Percentiles rank a stretch among this genome's conserved stretches.
Conservation (phyloP, 208 protist species). For the Wallacemonas collosoma region DNA sequence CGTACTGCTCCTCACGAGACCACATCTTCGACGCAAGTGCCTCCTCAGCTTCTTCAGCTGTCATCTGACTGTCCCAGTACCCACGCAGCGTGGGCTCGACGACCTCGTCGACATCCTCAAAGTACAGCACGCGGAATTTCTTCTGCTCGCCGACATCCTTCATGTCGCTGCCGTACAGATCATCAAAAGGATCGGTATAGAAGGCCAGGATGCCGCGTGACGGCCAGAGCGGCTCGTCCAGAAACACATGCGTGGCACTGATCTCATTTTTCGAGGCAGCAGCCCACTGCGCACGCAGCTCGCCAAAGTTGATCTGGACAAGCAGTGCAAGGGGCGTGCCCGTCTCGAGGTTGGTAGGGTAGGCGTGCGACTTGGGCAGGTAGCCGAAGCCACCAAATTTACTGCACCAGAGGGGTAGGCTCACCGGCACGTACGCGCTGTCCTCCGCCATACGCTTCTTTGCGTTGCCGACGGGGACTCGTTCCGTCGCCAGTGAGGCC, state of each 20-base stretch:
- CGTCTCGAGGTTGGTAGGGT: conserved; percentile 19
- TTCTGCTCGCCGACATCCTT: not conserved
- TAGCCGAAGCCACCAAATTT: conserved; percentile 33
- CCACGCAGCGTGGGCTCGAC: conserved; percentile 12
- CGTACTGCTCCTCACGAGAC: conserved; percentile 33
- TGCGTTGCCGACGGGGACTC: not conserved
- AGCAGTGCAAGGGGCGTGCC: conserved; percentile 23
- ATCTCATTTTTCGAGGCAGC: not conserved
- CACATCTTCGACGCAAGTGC: conserved; percentile 20
- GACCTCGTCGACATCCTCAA: conserved; percentile 22
- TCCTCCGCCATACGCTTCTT: not conserved
- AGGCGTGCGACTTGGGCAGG: conserved; percentile 18
- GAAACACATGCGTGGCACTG: conserved; percentile 6
- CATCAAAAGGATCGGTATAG: conserved; percentile 28
- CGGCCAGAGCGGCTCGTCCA: conserved; percentile 15
- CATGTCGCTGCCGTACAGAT: conserved; percentile 18
- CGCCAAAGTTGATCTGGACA: conserved; percentile 28
- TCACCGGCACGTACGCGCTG: not conserved
- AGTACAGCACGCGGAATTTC: conserved; percentile 26
- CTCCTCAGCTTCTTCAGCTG: conserved; percentile 9
- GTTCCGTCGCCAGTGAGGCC: not conserved
- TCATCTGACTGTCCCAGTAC: not conserved
- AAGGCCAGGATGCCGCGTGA: conserved; percentile 23
- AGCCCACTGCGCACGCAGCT: conserved; percentile 23
- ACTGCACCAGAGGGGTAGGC: conserved; percentile 28